A percentile compares a stretch with the other conserved stretches of the same genome.
Conservation (phyloP, 495 filamentous ascomycete species). For the Podospora conica region DNA sequence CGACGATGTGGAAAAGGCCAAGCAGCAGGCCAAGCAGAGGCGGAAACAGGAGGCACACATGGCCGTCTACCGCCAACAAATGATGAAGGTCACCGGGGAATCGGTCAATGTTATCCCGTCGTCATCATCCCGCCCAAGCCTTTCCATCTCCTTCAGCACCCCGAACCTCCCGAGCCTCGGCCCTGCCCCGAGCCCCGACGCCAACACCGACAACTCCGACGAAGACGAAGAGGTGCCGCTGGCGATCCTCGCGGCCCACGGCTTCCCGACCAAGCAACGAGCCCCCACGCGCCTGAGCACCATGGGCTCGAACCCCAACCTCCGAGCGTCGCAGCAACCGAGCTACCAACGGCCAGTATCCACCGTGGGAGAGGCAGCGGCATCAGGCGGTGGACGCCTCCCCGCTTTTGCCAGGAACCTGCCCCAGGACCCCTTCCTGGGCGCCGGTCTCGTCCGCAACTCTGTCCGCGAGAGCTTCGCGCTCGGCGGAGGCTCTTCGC, state of each 20-base stretch:
- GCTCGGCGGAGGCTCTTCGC: slow-evolving; percentile 57
- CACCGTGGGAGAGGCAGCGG: slow-evolving; percentile 21
- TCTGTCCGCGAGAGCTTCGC: slow-evolving; percentile 71
- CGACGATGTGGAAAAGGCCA: slow-evolving; percentile 71
- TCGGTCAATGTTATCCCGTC: slow-evolving; percentile 32
- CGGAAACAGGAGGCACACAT: slow-evolving; percentile 88
- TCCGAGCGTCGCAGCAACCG: slow-evolving; percentile 43
- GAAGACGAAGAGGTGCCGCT: slow-evolving; percentile 86
- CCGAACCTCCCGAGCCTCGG: slow-evolving; percentile 40
- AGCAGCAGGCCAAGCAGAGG: slow-evolving; percentile 65
- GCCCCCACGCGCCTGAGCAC: slow-evolving; percentile 67
- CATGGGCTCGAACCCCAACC: slow-evolving; percentile 58
- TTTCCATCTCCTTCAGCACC: slow-evolving; percentile 49
- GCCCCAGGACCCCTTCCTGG: slow-evolving; percentile 84
- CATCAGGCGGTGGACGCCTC: slow-evolving; percentile 28
- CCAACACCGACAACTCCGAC: slow-evolving; percentile 50
- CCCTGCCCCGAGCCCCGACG: slow-evolving; percentile 14
- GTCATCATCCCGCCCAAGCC: slow-evolving; percentile 35
- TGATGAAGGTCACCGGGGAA: slow-evolving; percentile 94
- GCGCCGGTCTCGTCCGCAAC: slow-evolving; percentile 70
- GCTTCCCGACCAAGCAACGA: slow-evolving; percentile 79
- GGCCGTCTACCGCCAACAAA: slow-evolving; percentile 85
- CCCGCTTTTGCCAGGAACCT: slow-evolving; percentile 84
- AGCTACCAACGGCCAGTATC: slow-evolving; percentile 33
- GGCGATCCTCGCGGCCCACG: slow-evolving; percentile 83